Conservation (phyloP, 441 rosid genomes). For the Pelargonium cotyledonis region DNA sequence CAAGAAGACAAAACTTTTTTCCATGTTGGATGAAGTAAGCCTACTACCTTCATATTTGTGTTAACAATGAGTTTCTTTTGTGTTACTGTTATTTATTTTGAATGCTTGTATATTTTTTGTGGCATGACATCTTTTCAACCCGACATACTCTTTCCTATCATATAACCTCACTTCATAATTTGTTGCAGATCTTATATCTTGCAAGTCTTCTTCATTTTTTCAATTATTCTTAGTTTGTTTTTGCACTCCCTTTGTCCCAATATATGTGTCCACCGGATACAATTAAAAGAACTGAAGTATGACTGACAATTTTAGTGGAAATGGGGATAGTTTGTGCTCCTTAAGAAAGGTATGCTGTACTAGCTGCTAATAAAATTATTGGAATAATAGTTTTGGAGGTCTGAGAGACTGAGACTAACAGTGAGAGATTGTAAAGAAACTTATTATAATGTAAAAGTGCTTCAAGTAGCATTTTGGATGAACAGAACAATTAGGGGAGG, state of each 20-base stretch:
- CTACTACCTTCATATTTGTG: conserved; percentile 1
- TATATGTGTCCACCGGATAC: too few species aligned
- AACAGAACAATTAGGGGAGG: not conserved
- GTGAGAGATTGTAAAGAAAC: not conserved
- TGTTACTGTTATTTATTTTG: not conserved
- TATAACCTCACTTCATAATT: not conserved
- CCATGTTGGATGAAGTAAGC: conserved; percentile 77
- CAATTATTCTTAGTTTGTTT: too few species aligned
- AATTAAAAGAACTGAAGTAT: too few species aligned
- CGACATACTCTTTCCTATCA: not conserved
- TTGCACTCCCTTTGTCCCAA: too few species aligned
- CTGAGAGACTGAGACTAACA: too few species aligned
- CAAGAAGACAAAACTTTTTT: conserved; percentile 66
- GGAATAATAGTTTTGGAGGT: too few species aligned
- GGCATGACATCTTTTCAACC: not conserved
- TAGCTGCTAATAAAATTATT: not conserved
- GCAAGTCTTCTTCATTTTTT: not conserved
- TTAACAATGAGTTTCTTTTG: not conserved
- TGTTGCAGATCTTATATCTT: not conserved
- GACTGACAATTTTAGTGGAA: too few species aligned
- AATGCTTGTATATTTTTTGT: not conserved
- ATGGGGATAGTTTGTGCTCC: not conserved
- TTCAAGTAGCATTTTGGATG: too few species aligned
- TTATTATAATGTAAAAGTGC: not conserved
- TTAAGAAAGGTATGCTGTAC: not conserved